Base-by-base conservation (phyloP, 1,139 yeast genomes). In the Blastobotrys capitulatus region DNA sequence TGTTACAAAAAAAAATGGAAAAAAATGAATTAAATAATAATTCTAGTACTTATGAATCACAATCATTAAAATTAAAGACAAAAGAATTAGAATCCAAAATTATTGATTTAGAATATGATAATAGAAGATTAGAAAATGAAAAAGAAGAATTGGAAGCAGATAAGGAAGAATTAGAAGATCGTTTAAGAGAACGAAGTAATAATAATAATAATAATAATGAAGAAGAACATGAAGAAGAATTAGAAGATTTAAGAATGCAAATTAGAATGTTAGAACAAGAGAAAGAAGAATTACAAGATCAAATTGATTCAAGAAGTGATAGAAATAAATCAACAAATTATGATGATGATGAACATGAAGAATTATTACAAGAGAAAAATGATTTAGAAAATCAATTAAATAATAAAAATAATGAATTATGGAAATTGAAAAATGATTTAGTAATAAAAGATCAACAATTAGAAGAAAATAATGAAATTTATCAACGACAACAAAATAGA, bases 191-290 rank as follows among this genome's bases (percentile, higher is more conserved):
- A 3, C 12, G 32, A 29, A 29, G 32, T 29, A 51, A n/a, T 45
- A 48, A n/a, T 46, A 50, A 44, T 37, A 41, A 20, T 47, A 51
- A 13, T 22, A 26, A 38, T 8, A 20, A 39, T 27, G 46, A 43
- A 13, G 37, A 38, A 7, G 42, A 25, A 22, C 37, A 35, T 31
- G 42, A 18, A 40, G 27, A 38, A 18, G 29, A 18, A 38, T 53
- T 60, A 50, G 65, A 66, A 42, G 53, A 51, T 1, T 60, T 60
- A 44, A 44, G 54, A 32, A 58, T 60, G 35, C 47, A 54, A 19
- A 42, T 57, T 25, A 53, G 38, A 13, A 29, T 15, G 38, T 19
- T 31, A n/a, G 26, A 15, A 31, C 37, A 29, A 16, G 41, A 29
- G 15, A n/a, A 25, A 34, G 31, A 37, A n/a, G 38, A 44, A 19